Base-by-base conservation (phyloP, 495 filamentous ascomycete species). In the Aspergillus baeticus region DNA sequence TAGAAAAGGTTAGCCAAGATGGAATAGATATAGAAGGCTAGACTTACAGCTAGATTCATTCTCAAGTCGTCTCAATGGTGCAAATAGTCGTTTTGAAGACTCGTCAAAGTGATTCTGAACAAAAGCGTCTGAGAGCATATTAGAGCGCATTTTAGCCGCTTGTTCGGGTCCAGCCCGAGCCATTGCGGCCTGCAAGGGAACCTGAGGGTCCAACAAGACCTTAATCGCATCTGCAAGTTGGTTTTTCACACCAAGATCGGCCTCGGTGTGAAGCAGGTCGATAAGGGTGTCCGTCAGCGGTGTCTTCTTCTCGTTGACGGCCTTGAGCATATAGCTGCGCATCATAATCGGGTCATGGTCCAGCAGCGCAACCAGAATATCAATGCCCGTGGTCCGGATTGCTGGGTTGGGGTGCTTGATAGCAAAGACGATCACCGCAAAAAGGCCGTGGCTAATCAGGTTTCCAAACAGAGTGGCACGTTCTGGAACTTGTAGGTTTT, bases 221-320 rank as follows among this genome's bases (percentile, higher is more conserved):
- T 96, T 97, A 67, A 98, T 88, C 22, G 94, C 90, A 73, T 98
- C 94, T 10, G 94, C 90, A 63, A 98, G 87, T 66, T 98, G 95
- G 23, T 91, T 91, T 75, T 96, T 96, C 56, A 98, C 91, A 0
- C 94, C 94, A 11, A 98, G 78, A 69, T 98, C 94, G 5, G 87
- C 84, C 70, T 98, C 95, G 2, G 91, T 86, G 35, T 98, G 81
- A 10, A 98, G 84, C 47, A 98, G 76, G 60, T 96, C 94, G 55
- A 98, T 96, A 22, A 98, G 75, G 5, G 91, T 96, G 65, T 98
- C 95, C 10, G 92, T 97, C 37, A 98, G 77, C 2, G 94, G 92
- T 31, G 84, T 86, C 63, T 87, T 83, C 63, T 90, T 92, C 57
- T 96, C 91, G 55, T 87, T 87, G 51, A 96, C 88, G 48, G 94